phyloP scores from a whole-genome alignment of 2,329 filamentous ascomycete species.

The Microsporum audouinii region DNA sequence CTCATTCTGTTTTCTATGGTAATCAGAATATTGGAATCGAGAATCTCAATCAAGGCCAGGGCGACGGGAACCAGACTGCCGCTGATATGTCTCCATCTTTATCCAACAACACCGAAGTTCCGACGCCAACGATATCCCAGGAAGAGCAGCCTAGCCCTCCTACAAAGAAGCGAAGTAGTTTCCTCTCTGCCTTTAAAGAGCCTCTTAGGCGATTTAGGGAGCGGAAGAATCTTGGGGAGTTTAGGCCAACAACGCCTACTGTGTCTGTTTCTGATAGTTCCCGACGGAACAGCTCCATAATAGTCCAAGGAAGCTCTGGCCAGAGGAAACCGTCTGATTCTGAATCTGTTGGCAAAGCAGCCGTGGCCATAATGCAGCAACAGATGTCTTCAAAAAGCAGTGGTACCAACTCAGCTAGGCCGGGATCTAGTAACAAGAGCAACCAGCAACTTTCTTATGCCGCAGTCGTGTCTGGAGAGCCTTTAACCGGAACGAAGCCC shows the following conservation, averaged over 20 bases:
- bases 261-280: constrained; percentile 18
- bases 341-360: constrained; percentile 29
- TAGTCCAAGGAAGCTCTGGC: neutral
- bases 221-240: constrained; percentile 18
- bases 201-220: constrained; percentile 7
- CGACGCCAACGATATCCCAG: constrained; percentile 17
- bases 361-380: constrained; percentile 30
- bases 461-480: constrained; percentile 15
- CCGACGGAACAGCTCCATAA: constrained; percentile 22
- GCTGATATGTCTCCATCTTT: neutral
- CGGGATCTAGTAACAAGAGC: constrained; percentile 12
- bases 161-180: neutral
- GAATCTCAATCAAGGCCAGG: constrained; percentile 2
- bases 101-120: constrained; percentile 18
- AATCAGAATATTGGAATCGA: constrained; percentile 8
- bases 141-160: constrained; percentile 15
- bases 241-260: constrained; percentile 16
- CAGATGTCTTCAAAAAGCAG: constrained; percentile 19
- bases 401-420: constrained; percentile 6
- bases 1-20: neutral
- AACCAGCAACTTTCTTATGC: constrained; percentile 28
- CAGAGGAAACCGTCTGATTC: constrained; percentile 16
- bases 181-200: neutral
- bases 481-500: neutral
- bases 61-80: neutral